Base-by-base conservation (phyloP, 139 green algal species). In the Chlamydomonas schloesseri region DNA sequence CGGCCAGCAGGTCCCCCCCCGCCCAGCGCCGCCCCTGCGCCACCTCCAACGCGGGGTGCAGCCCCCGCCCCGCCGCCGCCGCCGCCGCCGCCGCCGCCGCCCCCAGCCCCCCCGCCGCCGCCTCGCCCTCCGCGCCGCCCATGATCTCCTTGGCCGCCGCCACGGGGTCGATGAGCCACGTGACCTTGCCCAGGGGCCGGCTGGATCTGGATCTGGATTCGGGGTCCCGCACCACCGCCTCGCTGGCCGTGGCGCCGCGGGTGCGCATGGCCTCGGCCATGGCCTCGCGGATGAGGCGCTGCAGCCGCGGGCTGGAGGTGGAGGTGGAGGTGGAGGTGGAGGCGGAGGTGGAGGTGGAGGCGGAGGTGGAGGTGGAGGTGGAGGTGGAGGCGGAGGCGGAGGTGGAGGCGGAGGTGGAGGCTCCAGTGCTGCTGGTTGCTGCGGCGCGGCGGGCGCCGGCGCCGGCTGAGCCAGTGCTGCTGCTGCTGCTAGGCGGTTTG, bases 21-120 rank as follows among this genome's bases (percentile, higher is more conserved):
- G 26, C 37, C 26, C 65, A 80, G 50, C 73, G 47, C 11, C 73
- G 46, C 28, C 73, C 73, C 50, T 80, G 73, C 47, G 73, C 73
- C 73, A 47, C 28, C 31, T n/a, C 53, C 1, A 80, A 10, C 29
- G 50, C 50, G 5, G 73, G 73, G 55, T 80, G 73, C 26, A 47
- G 26, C 11, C 37, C 60, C 3, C 73, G 73, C 9, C 28, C 37
- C 28, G 17, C n/a, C 50, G 47, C 9, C 73, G 65, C 73, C 42
- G 42, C 42, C 42, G 42, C 42, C 42, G 42, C 42, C 42, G 42
- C 42, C 73, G 15, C 29, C 6, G 28, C 28, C 18, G n/a, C n/a
- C n/a, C n/a, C n/a, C n/a, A n/a, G n/a, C n/a, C n/a, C n/a, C n/a
- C n/a, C n/a, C n/a, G n/a, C n/a, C n/a, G 15, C 29, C 6, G 28